These are phyloP conservation scores for Fraxinus platypoda DNA, from an alignment of 305 asterid species.

Conservation along the genomic window DNA sequence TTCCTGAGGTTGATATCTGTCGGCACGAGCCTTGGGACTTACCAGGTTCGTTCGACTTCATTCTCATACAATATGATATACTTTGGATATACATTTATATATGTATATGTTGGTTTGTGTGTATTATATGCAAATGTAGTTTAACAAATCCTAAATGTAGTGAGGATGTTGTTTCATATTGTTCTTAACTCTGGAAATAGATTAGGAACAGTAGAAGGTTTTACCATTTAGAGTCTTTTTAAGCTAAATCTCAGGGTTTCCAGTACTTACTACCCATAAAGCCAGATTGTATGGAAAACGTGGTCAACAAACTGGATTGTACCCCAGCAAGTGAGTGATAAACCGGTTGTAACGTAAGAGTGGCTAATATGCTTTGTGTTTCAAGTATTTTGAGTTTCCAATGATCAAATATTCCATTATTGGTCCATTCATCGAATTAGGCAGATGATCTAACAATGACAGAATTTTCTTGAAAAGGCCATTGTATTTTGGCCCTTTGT, in stretches of 20 bases:
- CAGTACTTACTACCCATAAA: neutral
- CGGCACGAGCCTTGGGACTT: slow-evolving; percentile 84
- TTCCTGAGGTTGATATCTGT: slow-evolving; percentile 77
- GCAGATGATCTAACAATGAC: neutral
- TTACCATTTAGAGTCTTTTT: neutral
- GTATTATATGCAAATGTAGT: neutral
- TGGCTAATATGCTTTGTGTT: neutral
- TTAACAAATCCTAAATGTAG: neutral
- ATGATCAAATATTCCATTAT: neutral
- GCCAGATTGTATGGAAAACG: neutral
- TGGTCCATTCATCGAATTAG: neutral
- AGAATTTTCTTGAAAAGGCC: neutral
- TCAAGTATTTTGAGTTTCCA: neutral
- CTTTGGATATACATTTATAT: neutral
- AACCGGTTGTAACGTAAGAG: neutral
- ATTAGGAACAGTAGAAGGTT: neutral
- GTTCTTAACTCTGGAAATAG: neutral
- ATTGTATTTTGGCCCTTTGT: neutral
- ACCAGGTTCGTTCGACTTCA: slow-evolving; percentile 42
- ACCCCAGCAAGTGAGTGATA: neutral
- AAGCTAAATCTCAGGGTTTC: neutral
- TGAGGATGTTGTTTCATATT: neutral
- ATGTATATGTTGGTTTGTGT: neutral
- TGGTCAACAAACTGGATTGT: neutral
- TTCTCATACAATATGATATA: neutral